Percentiles rank a stretch among this genome's conserved stretches.
These are phyloP conservation scores for Trifolium subterraneum DNA, from an alignment of 306 rosid species.

Conservation along the genomic window DNA sequence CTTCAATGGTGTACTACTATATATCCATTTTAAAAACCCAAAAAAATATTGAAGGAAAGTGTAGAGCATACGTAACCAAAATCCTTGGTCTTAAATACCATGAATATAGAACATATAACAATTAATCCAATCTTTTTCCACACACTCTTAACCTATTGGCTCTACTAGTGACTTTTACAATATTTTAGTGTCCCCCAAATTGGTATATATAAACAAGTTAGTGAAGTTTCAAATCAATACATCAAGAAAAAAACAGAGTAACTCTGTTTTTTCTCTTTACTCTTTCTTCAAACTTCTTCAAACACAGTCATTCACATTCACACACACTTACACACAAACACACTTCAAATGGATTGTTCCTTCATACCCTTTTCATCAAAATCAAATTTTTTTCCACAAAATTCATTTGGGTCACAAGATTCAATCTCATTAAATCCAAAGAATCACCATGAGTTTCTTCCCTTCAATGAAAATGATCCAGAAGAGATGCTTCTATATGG, in stretches of 20 bases:
- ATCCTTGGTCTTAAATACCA: not conserved
- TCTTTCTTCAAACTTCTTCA: not conserved
- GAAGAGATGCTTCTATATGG: constrained; percentile 86
- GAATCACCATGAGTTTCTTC: constrained; percentile 47
- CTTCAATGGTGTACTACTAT: no score
- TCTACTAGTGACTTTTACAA: constrained; percentile 7
- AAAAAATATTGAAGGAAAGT: not conserved
- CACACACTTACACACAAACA: not conserved
- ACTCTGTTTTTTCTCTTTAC: not conserved
- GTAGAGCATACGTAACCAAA: constrained; percentile 1
- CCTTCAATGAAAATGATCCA: constrained; percentile 82
- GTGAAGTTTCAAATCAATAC: not conserved
- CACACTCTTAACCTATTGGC: constrained; percentile 23
- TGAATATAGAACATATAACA: not conserved
- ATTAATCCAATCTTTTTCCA: not conserved
- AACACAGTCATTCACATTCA: not conserved
- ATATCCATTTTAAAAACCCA: not conserved
- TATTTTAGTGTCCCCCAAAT: not conserved
- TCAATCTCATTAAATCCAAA: constrained; percentile 47
- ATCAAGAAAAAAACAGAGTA: constrained; percentile 22
- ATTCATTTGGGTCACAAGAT: constrained; percentile 59
- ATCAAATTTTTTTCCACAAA: constrained; percentile 58
- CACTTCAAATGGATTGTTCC: constrained; percentile 44
- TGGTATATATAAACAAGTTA: constrained; percentile 22
- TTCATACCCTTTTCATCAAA: constrained; percentile 45